Base-by-base conservation (phyloP, 2,329 filamentous ascomycete genomes). In the Venturiaceae sp. region DNA sequence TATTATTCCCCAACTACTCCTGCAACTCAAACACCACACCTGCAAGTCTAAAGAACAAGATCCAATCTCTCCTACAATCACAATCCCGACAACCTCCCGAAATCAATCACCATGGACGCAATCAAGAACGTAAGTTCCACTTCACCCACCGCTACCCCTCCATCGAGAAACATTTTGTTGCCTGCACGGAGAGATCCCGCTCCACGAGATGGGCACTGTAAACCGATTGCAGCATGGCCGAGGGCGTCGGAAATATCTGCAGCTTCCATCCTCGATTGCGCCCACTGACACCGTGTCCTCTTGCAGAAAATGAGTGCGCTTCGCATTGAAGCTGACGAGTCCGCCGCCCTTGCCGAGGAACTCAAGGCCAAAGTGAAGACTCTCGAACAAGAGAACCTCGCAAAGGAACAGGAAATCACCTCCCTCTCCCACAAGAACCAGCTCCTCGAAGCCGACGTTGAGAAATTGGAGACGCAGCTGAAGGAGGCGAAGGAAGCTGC, bases 371-470 rank as follows among this genome's bases (percentile, higher is more conserved):
- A 90, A 78, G 83, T 96, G 78, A 97, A 96, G 83, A 75, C 77
- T 58, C 83, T 97, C 64, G 92, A 99, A 79, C 88, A 96, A 76
- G 92, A 97, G 80, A 96, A 91, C 75, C 82, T 96, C 63, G 82
- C 87, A 72, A 97, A 97, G 81, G 94, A 97, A 80, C 92, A 97
- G 77, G 92, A 97, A 75, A 95, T 97, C 75, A 95, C 89, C 65
- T 97, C 94, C 57, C 84, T 97, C 69, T 85, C 87, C 72, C 92
- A 97, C 86, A 95, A 92, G 81, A 96, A 96, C 79, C 84, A 85
- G 69, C 81, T 96, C 62, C 87, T 97, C 61, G 94, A 97, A 79
- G 68, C 74, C 63, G 91, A 97, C 73, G 86, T 96, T 66, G 92
- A 96, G 80, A 96, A 96, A 82, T 82, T 95, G 64, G 94, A 97